Evolutionary conservation across 2,329 filamentous ascomycete genomes (phyloP).

Genomic region (Aspergillus sp.): DNA sequence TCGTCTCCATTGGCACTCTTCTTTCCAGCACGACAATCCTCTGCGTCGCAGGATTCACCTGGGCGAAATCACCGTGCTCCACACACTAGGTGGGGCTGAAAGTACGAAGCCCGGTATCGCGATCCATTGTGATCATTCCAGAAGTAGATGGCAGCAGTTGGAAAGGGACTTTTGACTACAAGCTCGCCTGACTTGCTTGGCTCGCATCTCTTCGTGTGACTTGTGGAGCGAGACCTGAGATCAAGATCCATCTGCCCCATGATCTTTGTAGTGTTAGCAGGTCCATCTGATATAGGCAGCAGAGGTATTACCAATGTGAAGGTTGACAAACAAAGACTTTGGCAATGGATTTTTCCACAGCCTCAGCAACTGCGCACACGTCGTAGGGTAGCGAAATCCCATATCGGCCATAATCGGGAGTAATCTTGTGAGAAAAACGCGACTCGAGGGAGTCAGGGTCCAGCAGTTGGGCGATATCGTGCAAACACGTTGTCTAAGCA

Average conservation of each 20-base stretch:
- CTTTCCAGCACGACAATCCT: too few relatives aligned
- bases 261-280: not conserved
- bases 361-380: not conserved
- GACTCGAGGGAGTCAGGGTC: not conserved
- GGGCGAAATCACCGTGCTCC: too few relatives aligned
- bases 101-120: too few relatives aligned
- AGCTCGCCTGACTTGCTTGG: too few relatives aligned
- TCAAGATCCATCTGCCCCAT: not conserved
- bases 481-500: rapidly evolving
- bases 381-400: not conserved
- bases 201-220: too few relatives aligned
- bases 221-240: too few relatives aligned
- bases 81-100: too few relatives aligned
- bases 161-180: too few relatives aligned
- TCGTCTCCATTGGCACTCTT: too few relatives aligned
- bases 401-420: not conserved
- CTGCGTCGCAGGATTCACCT: too few relatives aligned
- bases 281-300: not conserved
- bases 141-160: too few relatives aligned
- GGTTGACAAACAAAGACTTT: not conserved
- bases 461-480: not conserved
- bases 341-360: not conserved
- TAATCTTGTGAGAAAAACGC: not conserved
- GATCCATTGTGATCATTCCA: too few relatives aligned
- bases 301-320: not conserved